phyloP scores from a whole-genome alignment of 768 basidiomycete species.

The Kwoniella dendrophila region DNA sequence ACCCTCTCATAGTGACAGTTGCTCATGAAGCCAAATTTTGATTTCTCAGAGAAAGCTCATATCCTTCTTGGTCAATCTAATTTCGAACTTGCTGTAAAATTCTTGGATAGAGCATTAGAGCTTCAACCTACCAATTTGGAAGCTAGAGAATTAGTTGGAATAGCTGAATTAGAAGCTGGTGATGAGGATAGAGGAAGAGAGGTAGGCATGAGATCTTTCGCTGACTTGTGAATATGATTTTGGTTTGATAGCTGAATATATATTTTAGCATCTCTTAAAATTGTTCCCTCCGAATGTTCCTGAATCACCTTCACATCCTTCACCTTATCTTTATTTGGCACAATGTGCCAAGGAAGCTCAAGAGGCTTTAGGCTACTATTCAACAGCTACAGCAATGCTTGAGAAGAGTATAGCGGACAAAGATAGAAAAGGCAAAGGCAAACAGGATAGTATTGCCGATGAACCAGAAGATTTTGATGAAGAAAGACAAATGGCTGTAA shows the following conservation, averaged over 20 bases:
- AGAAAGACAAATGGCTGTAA: slow-evolving; percentile 68
- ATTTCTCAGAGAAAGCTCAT: slow-evolving; percentile 67
- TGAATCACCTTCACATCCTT: slow-evolving; percentile 62
- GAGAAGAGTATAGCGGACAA: slow-evolving; percentile 60
- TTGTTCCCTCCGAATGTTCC: slow-evolving; percentile 61
- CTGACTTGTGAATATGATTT: background rate
- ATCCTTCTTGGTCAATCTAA: slow-evolving; percentile 80
- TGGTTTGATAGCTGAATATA: background rate
- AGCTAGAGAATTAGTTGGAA: slow-evolving; percentile 78
- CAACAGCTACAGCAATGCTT: slow-evolving; percentile 58
- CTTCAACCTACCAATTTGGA: slow-evolving; percentile 66
- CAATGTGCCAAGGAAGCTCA: slow-evolving; percentile 79
- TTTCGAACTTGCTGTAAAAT: slow-evolving; percentile 75
- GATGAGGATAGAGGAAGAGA: slow-evolving; percentile 71
- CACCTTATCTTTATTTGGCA: slow-evolving; percentile 85
- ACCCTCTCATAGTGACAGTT: background rate
- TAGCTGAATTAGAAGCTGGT: slow-evolving; percentile 76
- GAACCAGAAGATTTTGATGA: slow-evolving; percentile 57
- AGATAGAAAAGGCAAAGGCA: slow-evolving; percentile 66
- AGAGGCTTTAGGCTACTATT: slow-evolving; percentile 72
- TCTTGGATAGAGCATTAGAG: slow-evolving; percentile 69
- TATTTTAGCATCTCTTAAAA: slow-evolving; percentile 62
- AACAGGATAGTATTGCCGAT: slow-evolving; percentile 59
- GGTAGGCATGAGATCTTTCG: slow-evolving; percentile 58
- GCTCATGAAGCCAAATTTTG: background rate